A percentile compares a stretch with the other conserved stretches of the same genome.
phyloP scores from a whole-genome alignment of 371 early-diverging fungal species.

The Mortierella sp. region DNA sequence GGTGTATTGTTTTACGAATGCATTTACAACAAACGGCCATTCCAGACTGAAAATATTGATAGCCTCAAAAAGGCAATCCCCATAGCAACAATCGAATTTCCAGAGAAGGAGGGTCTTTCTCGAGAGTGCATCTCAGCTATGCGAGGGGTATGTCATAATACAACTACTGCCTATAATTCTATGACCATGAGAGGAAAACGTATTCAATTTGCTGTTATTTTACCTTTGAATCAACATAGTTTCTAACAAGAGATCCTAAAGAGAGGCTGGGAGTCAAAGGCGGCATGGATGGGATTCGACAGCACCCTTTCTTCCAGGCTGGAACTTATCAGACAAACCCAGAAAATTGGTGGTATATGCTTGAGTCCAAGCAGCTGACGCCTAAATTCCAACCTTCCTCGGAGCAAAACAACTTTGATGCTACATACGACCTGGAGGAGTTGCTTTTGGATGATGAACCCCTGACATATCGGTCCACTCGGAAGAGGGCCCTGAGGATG shows the following conservation, averaged over 20 bases:
- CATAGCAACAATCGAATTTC: constrained; percentile 67
- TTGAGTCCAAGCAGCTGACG: constrained; percentile 53
- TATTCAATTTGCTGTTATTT: not conserved
- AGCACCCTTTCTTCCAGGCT: constrained; percentile 42
- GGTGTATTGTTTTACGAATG: constrained; percentile 87
- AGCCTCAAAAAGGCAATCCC: constrained; percentile 70
- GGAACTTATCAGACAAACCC: constrained; percentile 45
- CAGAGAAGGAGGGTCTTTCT: constrained; percentile 67
- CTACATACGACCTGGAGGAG: constrained; percentile 96
- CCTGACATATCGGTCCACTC: constrained; percentile 64
- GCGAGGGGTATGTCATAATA: constrained; percentile 68
- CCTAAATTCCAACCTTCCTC: constrained; percentile 61
- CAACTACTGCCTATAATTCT: too few relatives aligned
- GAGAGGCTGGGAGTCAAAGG: constrained; percentile 41
- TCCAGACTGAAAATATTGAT: constrained; percentile 66
- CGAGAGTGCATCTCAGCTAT: constrained; percentile 72
- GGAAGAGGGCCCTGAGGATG: constrained; percentile 49
- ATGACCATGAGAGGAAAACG: not conserved
- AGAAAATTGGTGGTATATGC: constrained; percentile 56
- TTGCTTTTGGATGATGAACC: constrained; percentile 94
- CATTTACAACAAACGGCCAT: constrained; percentile 72
- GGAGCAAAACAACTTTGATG: constrained; percentile 91
- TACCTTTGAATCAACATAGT: constrained; percentile 12
- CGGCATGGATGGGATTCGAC: constrained; percentile 49
- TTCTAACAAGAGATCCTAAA: constrained; percentile 41